phyloP scores from a whole-genome alignment of 148 eudicot species.

The Fagopyrum tataricum region DNA sequence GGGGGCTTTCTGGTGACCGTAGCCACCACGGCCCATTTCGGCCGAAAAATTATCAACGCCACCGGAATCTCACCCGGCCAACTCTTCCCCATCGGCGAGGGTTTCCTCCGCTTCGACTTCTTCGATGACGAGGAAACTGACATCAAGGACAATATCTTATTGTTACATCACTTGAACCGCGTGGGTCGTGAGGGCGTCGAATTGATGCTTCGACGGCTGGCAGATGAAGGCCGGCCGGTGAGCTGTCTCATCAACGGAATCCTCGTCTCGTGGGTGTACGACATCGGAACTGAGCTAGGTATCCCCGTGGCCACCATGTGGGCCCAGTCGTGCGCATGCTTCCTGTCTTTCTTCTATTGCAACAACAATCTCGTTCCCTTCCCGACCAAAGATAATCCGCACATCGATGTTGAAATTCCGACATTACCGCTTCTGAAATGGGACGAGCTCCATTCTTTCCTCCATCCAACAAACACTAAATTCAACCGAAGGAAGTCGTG shows the following conservation, averaged over 20 bases:
- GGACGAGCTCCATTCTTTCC: constrained; percentile 66
- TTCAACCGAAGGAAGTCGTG: constrained; percentile 26
- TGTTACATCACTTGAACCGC: constrained; percentile 34
- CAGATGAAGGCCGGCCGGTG: constrained; percentile 33
- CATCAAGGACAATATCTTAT: constrained; percentile 32
- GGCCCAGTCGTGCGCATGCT: constrained; percentile 55
- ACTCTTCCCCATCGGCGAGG: constrained; percentile 42
- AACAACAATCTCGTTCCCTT: constrained; percentile 30
- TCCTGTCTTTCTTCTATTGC: constrained; percentile 45
- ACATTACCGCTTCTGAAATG: constrained; percentile 30
- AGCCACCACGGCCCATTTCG: constrained; percentile 26
- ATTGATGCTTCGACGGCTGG: constrained; percentile 29
- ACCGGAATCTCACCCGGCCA: constrained; percentile 25
- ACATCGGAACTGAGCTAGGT: constrained; percentile 39
- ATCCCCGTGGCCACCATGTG: constrained; percentile 44
- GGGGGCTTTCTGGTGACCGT: constrained; percentile 36
- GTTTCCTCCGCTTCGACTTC: constrained; percentile 64
- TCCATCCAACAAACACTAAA: constrained; percentile 56
- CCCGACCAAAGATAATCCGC: constrained; percentile 27
- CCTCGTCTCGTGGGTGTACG: constrained; percentile 47
- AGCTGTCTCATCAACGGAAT: constrained; percentile 47
- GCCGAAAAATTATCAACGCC: constrained; percentile 29
- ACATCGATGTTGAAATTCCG: constrained; percentile 18
- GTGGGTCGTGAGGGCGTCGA: constrained; percentile 42
- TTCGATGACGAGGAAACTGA: constrained; percentile 46